Base-by-base conservation (phyloP, 2,329 filamentous ascomycete genomes). In the Talaromyces verruculosus region DNA sequence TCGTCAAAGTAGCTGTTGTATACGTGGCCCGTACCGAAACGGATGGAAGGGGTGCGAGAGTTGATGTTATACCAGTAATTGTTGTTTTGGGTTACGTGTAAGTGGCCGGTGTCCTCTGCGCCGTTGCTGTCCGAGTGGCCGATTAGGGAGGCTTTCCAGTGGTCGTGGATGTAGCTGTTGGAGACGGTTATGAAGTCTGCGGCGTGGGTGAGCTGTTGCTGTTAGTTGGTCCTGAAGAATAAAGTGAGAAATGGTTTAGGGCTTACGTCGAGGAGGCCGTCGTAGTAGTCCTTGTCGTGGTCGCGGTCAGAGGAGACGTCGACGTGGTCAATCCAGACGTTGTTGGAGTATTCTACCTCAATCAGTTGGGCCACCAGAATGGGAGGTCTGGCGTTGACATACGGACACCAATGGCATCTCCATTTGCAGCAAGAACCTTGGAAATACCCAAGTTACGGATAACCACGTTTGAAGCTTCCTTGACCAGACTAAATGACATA, bases 141-240 rank as follows among this genome's bases (percentile, higher is more conserved):
- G 65, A 88, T 79, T 8, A 88, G 80, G 0, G 83, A 85, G n/a
- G 82, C 84, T 76, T 88, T 89, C 80, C 81, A 88, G 82, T 88
- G 85, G 77, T 86, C 84, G 75, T 86, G 84, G 69, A 86, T 69
- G 74, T 79, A 81, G 69, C 73, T 75, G 77, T 84, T 83, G 69
- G 81, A 83, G 68, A 89, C 79, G 68, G 83, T 78, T 53, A 79
- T 75, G 72, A 79, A 90, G 78, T 90, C 87, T 10, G 84, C 80
- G 57, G 81, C 89, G 77, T 89, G 88, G 60, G 84, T 89, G 61
- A 87, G 59, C 73, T 75, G 22, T 49, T 15, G 17, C 3, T 17
- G 13, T 47, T 8, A 28, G 30, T 33, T 33, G 25, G 4, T 25
- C 25, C 25, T 25, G 25, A 25, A 25, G 25, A 25, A 25, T 25